Base-by-base conservation (phyloP, 176 grass and related monocot species). In the Avena insularis region DNA sequence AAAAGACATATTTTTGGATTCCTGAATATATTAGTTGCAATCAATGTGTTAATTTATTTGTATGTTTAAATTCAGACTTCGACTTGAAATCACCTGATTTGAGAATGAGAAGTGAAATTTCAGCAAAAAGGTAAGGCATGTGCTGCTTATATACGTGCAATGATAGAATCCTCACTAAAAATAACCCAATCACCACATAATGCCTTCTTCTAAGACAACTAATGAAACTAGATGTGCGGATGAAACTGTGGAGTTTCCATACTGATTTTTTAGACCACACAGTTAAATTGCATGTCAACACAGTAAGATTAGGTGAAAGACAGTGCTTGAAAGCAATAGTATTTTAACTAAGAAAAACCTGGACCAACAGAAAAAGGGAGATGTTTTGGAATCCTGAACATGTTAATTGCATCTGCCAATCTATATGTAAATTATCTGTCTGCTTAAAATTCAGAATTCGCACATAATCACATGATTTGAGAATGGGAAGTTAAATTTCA, bases 1-100 rank as follows among this genome's bases (percentile, higher is more conserved):
- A 77, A 31, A 83, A 8, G 58, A 85, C 19, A 40, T 25, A 43
- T 33, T 46, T 72, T 67, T 67, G 29, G 8, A 84, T 57, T 87
- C 67, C 57, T 67, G 9, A 65, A 86, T 9, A 63, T 77, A 25
- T 67, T 81, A 50, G 72, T 4, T 64, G 2, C 20, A 17, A 59
- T 71, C 35, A 17, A 72, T 50, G 21, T 4, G 11, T 76, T 38
- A 76, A 38, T 77, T 64, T 0, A 64, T 82, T 66, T 13, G 10
- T 83, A 46, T 64, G 15, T 47, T 83, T 54, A 64, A 90, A 90
- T 7, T 61, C 46, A 25, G 66, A 40, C 83, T 79, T 35, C 29
- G 17, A 15, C 3, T 33, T 35, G 5, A 50, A 64, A 68, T 45
- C 58, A 84, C 64, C 43, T 76, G 27, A 76, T 84, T 59, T 65